A percentile compares a stretch with the other conserved stretches of the same genome.
These are phyloP conservation scores for Simplicillium aogashimaense DNA, from an alignment of 2,329 filamentous ascomycete genomes.

Conservation along the genomic window DNA sequence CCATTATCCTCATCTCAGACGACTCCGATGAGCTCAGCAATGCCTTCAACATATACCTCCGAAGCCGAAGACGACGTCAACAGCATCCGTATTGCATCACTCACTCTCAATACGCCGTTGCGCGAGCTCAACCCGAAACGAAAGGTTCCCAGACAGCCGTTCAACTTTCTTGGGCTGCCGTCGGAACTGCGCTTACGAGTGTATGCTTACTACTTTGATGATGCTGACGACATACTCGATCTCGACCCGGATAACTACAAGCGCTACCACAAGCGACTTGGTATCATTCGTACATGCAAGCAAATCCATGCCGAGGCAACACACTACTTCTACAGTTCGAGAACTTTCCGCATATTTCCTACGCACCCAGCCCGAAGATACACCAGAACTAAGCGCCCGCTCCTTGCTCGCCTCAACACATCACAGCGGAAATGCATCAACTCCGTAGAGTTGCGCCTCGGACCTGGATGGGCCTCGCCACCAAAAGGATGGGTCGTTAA, in stretches of 20 bases:
- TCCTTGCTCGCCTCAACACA: slow-evolving; percentile 55
- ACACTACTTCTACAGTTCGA: slow-evolving; percentile 54
- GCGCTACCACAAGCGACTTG: slow-evolving; percentile 47
- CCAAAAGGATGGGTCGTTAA: slow-evolving; percentile 63
- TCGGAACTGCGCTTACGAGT: slow-evolving; percentile 61
- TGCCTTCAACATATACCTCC: slow-evolving; percentile 24
- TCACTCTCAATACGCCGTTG: slow-evolving; percentile 30
- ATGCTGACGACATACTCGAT: slow-evolving; percentile 47
- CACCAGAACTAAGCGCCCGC: slow-evolving; percentile 57
- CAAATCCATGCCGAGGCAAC: slow-evolving; percentile 54
- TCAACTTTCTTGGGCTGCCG: slow-evolving; percentile 58
- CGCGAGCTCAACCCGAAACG: slow-evolving; percentile 20
- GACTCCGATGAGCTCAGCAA: slow-evolving; percentile 25
- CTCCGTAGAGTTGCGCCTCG: slow-evolving; percentile 59
- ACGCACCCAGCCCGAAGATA: slow-evolving; percentile 55
- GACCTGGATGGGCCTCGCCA: slow-evolving; percentile 62
- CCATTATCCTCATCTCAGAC: slow-evolving; percentile 17
- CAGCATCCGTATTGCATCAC: slow-evolving; percentile 28
- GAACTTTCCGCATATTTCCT: slow-evolving; percentile 57
- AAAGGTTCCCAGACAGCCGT: slow-evolving; percentile 31
- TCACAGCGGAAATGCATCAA: slow-evolving; percentile 50
- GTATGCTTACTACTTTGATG: slow-evolving; percentile 53
- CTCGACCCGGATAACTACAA: slow-evolving; percentile 58
- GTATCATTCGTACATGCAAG: slow-evolving; percentile 50
- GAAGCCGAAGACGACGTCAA: slow-evolving; percentile 29